phyloP scores from a whole-genome alignment of 164 flowering plant genomes.

The Hamamelis virginiana region DNA sequence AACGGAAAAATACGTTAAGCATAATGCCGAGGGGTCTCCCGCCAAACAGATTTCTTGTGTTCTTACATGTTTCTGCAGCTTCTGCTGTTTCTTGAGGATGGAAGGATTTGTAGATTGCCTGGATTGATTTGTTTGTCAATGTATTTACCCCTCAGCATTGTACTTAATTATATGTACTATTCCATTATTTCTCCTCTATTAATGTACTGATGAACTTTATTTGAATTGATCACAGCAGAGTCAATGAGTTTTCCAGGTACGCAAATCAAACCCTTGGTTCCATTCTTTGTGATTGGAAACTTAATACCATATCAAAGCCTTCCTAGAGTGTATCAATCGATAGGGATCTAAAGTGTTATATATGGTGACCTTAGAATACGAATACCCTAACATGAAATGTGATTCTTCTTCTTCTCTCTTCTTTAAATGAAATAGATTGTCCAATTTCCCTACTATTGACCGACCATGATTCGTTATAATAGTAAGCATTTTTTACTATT shows the following conservation, averaged over 20 bases:
- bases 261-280: slow-evolving; percentile 6
- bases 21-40: slow-evolving; percentile 4
- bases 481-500: too few relatives aligned
- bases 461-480: too few relatives aligned
- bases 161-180: background rate
- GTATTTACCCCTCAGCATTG: background rate
- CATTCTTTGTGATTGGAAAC: slow-evolving; percentile 1
- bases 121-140: background rate
- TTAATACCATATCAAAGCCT: background rate
- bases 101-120: too few relatives aligned
- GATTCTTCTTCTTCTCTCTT: background rate
- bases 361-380: background rate
- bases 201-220: slow-evolving; percentile 8
- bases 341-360: background rate
- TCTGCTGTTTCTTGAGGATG: too few relatives aligned
- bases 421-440: background rate
- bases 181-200: background rate
- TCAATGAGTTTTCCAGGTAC: slow-evolving; percentile 88
- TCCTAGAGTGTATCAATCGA: background rate
- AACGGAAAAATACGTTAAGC: background rate
- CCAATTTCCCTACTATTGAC: background rate
- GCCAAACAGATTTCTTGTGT: background rate
- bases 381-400: background rate
- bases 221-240: slow-evolving; percentile 45
- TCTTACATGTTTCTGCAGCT: background rate